Percentiles rank a stretch among this genome's conserved stretches.
phyloP scores from a whole-genome alignment of 768 basidiomycete genomes.

The Termitomyces sp. region DNA sequence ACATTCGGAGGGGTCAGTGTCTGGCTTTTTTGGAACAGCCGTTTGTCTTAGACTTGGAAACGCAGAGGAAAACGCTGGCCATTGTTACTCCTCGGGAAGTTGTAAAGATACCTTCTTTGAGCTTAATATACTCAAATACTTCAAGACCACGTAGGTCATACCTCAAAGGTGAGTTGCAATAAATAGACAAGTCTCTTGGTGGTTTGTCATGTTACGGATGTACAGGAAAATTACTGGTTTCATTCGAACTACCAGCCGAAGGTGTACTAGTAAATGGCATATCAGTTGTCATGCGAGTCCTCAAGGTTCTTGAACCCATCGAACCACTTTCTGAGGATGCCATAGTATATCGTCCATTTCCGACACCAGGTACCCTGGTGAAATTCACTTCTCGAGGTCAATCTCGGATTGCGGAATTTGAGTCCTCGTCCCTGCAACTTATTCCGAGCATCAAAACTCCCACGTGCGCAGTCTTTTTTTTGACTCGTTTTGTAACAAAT shows the following conservation, averaged over 20 bases:
- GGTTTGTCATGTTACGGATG: background rate
- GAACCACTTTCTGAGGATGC: background rate
- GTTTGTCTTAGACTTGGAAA: background rate
- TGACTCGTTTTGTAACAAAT: too few relatives aligned
- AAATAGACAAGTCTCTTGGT: background rate
- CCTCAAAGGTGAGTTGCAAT: background rate
- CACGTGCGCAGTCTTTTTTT: background rate
- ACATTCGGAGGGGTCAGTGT: background rate
- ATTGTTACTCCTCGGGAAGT: background rate
- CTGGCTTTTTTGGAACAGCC: slow-evolving; percentile 3
- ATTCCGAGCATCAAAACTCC: background rate
- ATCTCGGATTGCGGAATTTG: background rate
- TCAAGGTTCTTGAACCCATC: background rate
- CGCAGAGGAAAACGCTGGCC: rapidly evolving
- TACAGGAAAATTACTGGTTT: slow-evolving; percentile 1
- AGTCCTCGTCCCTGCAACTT: background rate
- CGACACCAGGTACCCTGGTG: background rate
- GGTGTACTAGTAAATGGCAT: too few relatives aligned
- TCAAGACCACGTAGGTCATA: background rate
- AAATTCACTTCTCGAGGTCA: background rate
- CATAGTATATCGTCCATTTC: background rate
- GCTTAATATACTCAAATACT: background rate
- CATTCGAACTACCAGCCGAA: background rate
- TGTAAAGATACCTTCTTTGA: background rate
- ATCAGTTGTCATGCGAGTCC: background rate